Conservation (phyloP, 164 flowering plant species). For the Dillenia turbinata region DNA sequence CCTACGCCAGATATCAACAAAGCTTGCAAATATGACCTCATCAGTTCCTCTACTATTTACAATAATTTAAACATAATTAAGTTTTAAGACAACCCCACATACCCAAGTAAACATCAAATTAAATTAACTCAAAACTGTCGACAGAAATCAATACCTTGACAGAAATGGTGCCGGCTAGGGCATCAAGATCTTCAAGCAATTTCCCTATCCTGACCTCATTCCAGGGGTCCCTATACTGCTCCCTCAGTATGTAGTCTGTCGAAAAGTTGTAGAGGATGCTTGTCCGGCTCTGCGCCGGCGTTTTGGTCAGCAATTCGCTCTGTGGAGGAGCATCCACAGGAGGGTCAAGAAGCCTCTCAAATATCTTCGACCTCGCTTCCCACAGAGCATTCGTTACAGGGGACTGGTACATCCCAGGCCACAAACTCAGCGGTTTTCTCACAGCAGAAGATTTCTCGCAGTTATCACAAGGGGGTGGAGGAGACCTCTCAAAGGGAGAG, state of each 20-base stretch:
- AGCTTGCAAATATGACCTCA: too few relatives aligned
- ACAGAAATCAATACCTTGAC: slow-evolving; percentile 48
- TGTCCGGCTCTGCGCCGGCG: slow-evolving; percentile 72
- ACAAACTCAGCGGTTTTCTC: slow-evolving; percentile 71
- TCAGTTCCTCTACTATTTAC: too few relatives aligned
- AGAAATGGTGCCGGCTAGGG: slow-evolving; percentile 93
- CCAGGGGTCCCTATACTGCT: slow-evolving; percentile 94
- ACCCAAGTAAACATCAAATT: too few relatives aligned
- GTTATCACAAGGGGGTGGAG: slow-evolving; percentile 32
- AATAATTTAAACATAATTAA: too few relatives aligned
- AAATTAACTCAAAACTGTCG: too few relatives aligned
- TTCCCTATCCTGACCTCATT: slow-evolving; percentile 81
- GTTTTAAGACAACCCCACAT: too few relatives aligned
- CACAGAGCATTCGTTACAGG: slow-evolving; percentile 91
- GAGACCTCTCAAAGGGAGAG: slow-evolving; percentile 33
- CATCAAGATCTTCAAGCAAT: slow-evolving; percentile 94
- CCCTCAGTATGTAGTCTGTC: slow-evolving; percentile 63
- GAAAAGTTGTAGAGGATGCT: slow-evolving; percentile 71
- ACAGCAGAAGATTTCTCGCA: slow-evolving; percentile 47
- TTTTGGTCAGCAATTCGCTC: slow-evolving; percentile 42
- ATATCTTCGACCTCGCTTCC: slow-evolving; percentile 79
- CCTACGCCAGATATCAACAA: too few relatives aligned
- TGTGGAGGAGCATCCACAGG: slow-evolving; percentile 68
- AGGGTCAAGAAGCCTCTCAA: slow-evolving; percentile 63
- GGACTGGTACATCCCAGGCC: slow-evolving; percentile 98